Evolutionary conservation across 2,329 filamentous ascomycete genomes (phyloP).

Genomic region (Elsinoe necatrix): DNA sequence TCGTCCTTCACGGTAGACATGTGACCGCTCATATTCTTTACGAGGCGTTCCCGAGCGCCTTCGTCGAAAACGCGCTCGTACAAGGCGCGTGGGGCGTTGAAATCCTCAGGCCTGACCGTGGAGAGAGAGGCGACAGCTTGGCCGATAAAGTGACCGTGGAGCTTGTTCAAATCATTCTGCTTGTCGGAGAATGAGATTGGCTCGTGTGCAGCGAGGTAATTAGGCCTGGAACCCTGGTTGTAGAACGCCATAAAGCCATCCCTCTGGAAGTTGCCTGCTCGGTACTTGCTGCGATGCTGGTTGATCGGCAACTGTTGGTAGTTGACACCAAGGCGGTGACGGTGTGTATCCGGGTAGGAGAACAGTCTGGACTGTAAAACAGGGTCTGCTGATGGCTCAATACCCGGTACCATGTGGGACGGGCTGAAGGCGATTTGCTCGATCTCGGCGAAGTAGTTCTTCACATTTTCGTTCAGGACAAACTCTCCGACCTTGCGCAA

Average conservation of each 20-base stretch:
- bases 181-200: constrained; percentile 43
- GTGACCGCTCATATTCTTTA: constrained; percentile 53
- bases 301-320: constrained; percentile 52
- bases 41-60: constrained; percentile 48
- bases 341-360: constrained; percentile 60
- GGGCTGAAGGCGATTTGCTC: constrained; percentile 64
- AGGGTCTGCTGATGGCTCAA: constrained; percentile 61
- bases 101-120: constrained; percentile 46
- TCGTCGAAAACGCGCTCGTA: constrained; percentile 57
- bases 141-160: constrained; percentile 43
- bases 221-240: constrained; percentile 54
- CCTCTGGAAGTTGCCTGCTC: constrained; percentile 58
- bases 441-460: constrained; percentile 58
- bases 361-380: constrained; percentile 62
- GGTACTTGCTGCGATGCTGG: constrained; percentile 48
- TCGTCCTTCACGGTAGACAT: constrained; percentile 51
- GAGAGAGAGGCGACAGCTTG: constrained; percentile 44
- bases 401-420: constrained; percentile 57
- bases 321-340: constrained; percentile 49
- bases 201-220: constrained; percentile 48
- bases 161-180: constrained; percentile 40
- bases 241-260: constrained; percentile 62
- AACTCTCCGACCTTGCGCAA: constrained; percentile 47
- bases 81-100: constrained; percentile 47
- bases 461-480: constrained; percentile 46